Conservation (phyloP, 169 alveolate genomes). For the Eimeria necatrix region DNA sequence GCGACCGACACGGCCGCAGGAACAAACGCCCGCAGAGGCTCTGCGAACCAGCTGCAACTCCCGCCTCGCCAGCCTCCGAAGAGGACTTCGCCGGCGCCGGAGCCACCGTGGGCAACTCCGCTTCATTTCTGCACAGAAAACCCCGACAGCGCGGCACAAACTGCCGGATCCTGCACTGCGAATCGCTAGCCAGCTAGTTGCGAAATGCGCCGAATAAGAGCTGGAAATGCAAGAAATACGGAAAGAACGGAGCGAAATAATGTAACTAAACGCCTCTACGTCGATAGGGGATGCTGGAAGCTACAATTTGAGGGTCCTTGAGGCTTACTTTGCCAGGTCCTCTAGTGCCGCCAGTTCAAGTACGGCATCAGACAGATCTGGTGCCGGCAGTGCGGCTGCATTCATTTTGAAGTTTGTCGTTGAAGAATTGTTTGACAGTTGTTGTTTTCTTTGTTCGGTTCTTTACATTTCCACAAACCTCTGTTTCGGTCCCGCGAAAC, state of each 20-base stretch:
- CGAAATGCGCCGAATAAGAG: no score
- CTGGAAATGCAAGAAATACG: no score
- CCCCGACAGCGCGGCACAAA: background rate
- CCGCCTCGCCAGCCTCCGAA: background rate
- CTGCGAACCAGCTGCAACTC: background rate
- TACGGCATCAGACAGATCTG: constrained; percentile 54
- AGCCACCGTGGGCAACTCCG: constrained; percentile 63
- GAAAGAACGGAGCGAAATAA: no score
- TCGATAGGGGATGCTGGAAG: no score
- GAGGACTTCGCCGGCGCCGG: constrained; percentile 1
- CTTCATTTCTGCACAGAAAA: constrained; percentile 40
- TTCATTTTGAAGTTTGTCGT: background rate
- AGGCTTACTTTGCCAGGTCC: constrained; percentile 24
- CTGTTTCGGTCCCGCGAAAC: constrained; percentile 22
- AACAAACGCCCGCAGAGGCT: constrained; percentile 44
- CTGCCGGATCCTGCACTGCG: no score
- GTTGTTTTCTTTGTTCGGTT: background rate
- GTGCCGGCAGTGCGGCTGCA: constrained; percentile 65
- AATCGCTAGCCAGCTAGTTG: no score
- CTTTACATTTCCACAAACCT: constrained; percentile 33
- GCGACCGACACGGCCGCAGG: constrained; percentile 25
- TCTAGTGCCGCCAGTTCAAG: constrained; percentile 52
- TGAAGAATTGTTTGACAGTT: background rate
- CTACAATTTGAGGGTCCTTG: no score
- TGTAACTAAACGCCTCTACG: no score